Percentiles rank a stretch among this genome's conserved stretches.
Evolutionary conservation across 495 filamentous ascomycete genomes (phyloP).

Genomic region (Pyrenula aspistea): DNA sequence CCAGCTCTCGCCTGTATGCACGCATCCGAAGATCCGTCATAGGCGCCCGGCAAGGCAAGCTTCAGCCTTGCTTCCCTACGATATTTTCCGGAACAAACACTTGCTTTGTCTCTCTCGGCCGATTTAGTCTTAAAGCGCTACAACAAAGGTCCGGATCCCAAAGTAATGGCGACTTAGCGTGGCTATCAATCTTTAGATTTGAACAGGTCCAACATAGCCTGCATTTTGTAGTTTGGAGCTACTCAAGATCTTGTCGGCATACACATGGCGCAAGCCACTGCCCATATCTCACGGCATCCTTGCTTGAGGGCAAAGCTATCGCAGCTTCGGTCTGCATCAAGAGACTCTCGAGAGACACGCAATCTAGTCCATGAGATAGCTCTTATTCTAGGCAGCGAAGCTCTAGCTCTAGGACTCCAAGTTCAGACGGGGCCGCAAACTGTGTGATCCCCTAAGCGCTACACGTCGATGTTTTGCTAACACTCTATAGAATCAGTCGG

Average conservation of each 20-base stretch:
- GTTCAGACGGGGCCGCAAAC: conserved; percentile 25
- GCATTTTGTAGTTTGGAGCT: no score
- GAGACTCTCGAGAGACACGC: conserved; percentile 67
- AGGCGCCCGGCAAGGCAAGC: no score
- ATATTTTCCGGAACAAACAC: no score
- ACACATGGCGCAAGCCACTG: conserved; percentile 30
- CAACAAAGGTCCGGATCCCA: no score
- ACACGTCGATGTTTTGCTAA: neutral
- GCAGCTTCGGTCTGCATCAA: conserved; percentile 62
- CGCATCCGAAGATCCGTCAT: no score
- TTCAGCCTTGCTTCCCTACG: no score
- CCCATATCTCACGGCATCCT: conserved; percentile 77
- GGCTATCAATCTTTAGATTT: no score
- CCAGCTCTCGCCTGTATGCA: no score
- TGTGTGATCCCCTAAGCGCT: conserved; percentile 28
- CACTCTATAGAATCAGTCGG: conserved; percentile 49
- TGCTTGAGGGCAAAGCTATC: conserved; percentile 82
- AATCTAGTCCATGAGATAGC: conserved; percentile 73
- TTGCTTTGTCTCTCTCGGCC: no score
- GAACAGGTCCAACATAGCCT: neutral
- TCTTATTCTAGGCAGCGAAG: conserved; percentile 72
- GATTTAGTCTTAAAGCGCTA: no score
- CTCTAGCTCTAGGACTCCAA: conserved; percentile 54
- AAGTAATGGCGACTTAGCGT: no score
- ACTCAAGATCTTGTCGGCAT: no score